Percentiles rank a stretch among this genome's conserved stretches.
Evolutionary conservation across 495 filamentous ascomycete species (phyloP).

Genomic region (Bombardia bombarda): DNA sequence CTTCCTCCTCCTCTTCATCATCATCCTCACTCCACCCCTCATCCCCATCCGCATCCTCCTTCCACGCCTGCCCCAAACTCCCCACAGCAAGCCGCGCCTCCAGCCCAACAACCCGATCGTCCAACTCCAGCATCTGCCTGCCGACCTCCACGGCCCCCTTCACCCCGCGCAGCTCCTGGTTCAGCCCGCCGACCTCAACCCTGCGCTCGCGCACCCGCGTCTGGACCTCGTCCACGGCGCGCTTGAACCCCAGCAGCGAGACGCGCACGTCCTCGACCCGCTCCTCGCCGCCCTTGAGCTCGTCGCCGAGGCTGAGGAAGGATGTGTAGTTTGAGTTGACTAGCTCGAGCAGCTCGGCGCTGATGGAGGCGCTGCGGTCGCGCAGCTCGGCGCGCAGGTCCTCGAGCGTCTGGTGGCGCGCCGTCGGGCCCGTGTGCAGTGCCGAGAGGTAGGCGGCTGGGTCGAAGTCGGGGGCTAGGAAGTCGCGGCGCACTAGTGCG

Average conservation of each 20-base stretch:
- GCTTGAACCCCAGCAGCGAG: constrained; percentile 72
- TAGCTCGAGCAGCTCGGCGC: constrained; percentile 79
- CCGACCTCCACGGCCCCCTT: constrained; percentile 44
- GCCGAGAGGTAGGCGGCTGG: constrained; percentile 76
- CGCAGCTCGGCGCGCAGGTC: constrained; percentile 84
- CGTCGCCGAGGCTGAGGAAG: constrained; percentile 74
- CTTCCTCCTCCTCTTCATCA: constrained; percentile 16
- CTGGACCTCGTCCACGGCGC: constrained; percentile 58
- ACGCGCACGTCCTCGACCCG: constrained; percentile 87
- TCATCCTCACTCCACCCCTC: constrained; percentile 27
- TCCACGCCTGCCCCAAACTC: constrained; percentile 18
- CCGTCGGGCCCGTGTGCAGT: constrained; percentile 37
- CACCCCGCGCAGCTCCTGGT: constrained; percentile 32
- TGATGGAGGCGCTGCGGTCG: constrained; percentile 62
- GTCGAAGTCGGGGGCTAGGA: constrained; percentile 70
- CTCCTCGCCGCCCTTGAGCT: constrained; percentile 81
- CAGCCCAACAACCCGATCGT: constrained; percentile 62
- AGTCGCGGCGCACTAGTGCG: constrained; percentile 69
- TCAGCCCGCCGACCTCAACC: constrained; percentile 33
- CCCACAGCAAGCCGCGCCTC: constrained; percentile 55
- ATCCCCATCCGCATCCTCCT: constrained; percentile 24
- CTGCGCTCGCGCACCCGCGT: constrained; percentile 39
- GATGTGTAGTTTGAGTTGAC: constrained; percentile 92
- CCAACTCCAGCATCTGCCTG: constrained; percentile 60
- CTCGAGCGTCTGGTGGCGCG: constrained; percentile 87